These are phyloP conservation scores for Claviceps sorghi DNA, from an alignment of 2,329 filamentous ascomycete genomes.

Conservation along the genomic window DNA sequence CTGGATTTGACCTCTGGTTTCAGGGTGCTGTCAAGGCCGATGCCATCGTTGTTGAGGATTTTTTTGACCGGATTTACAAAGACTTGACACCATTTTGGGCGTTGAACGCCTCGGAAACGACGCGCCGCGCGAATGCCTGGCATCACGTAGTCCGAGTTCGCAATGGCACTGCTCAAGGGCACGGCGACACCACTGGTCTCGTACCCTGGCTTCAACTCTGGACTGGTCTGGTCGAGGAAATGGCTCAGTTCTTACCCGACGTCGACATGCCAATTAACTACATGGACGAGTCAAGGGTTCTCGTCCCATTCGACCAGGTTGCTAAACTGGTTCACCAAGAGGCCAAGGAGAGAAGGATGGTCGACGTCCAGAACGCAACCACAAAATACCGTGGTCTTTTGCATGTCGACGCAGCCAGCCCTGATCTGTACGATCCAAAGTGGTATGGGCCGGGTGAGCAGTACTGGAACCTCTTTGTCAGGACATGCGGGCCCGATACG, in stretches of 20 bases:
- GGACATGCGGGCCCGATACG: slow-evolving; percentile 40
- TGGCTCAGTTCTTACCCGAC: slow-evolving; percentile 41
- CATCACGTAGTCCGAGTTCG: slow-evolving; percentile 34
- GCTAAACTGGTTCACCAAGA: slow-evolving; percentile 35
- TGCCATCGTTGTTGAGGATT: slow-evolving; percentile 46
- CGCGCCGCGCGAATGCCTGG: slow-evolving; percentile 26
- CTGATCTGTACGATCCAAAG: slow-evolving; percentile 27
- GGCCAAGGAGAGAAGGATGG: slow-evolving; percentile 26
- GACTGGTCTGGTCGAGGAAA: slow-evolving; percentile 34
- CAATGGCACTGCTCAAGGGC: slow-evolving; percentile 24
- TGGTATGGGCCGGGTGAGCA: slow-evolving; percentile 32
- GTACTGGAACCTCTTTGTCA: slow-evolving; percentile 45
- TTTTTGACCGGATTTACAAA: slow-evolving; percentile 50
- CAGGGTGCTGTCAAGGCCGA: slow-evolving; percentile 35
- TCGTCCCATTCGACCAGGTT: slow-evolving; percentile 44
- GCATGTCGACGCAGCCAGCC: slow-evolving; percentile 20
- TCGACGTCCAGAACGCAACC: slow-evolving; percentile 27
- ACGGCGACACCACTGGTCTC: slow-evolving; percentile 24
- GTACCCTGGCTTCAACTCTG: slow-evolving; percentile 33
- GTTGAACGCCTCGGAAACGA: slow-evolving; percentile 27
- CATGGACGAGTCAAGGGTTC: slow-evolving; percentile 48
- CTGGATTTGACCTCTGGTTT: slow-evolving; percentile 48
- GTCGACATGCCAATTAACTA: slow-evolving; percentile 54
- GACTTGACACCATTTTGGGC: slow-evolving; percentile 49
- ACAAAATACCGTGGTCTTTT: slow-evolving; percentile 27